Evolutionary conservation across 306 rosid genomes (phyloP).

Genomic region (Sechiopsis laciniata): DNA sequence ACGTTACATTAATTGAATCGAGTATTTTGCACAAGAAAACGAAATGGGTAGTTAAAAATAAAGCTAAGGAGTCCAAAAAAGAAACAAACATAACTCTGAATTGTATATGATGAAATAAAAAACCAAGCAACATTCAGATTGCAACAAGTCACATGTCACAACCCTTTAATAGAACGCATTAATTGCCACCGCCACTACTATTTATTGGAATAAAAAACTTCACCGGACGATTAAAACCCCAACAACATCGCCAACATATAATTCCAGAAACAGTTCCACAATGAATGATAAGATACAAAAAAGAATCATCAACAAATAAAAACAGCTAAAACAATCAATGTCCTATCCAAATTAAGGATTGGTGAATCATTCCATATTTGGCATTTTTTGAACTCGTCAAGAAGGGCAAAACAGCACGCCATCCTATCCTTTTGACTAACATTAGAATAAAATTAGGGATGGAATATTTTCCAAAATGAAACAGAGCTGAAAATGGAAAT

Average conservation of each 20-base stretch:
- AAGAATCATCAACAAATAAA: not conserved
- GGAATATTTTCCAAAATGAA: not conserved
- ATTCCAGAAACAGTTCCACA: constrained; percentile 4
- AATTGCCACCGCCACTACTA: not conserved
- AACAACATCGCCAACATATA: not conserved
- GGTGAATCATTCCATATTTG: not conserved
- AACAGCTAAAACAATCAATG: not conserved
- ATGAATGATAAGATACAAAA: not conserved
- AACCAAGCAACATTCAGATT: not conserved
- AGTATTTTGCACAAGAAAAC: not conserved
- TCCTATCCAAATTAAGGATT: not conserved
- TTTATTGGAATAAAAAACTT: not conserved
- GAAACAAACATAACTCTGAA: not conserved
- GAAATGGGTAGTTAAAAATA: not conserved
- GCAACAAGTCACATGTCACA: not conserved
- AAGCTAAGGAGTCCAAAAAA: not conserved
- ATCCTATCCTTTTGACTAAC: no score
- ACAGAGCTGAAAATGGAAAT: no score
- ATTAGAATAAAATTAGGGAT: no score
- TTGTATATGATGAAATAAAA: not conserved
- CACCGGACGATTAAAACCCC: not conserved
- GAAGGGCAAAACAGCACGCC: constrained; percentile 12
- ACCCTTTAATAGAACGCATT: not conserved
- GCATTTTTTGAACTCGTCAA: not conserved
- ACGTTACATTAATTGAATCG: not conserved